phyloP scores from a whole-genome alignment of 768 basidiomycete genomes.

The Postia placenta region DNA sequence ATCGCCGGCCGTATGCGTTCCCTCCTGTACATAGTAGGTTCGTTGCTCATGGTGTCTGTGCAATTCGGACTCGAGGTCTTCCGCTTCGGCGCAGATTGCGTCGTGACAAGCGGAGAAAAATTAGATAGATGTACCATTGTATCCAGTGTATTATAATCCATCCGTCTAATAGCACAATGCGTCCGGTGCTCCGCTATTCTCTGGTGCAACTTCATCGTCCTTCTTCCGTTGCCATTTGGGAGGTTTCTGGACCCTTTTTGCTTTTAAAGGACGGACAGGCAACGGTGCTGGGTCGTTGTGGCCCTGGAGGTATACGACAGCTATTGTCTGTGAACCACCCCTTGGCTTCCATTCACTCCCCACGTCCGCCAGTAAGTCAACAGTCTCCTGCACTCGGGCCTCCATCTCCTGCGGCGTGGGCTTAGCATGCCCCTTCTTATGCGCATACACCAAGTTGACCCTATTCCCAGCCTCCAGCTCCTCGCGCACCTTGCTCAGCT shows the following conservation, averaged over 20 bases:
- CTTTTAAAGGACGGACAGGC: conserved; percentile 3
- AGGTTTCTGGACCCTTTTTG: neutral
- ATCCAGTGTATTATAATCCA: neutral
- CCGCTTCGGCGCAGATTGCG: neutral
- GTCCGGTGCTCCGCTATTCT: neutral
- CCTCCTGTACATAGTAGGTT: neutral
- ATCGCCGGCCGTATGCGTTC: conserved; percentile 9
- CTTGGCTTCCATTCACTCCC: conserved; percentile 48
- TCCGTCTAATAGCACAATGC: neutral
- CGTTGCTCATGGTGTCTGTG: neutral
- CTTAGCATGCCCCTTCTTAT: conserved; percentile 39
- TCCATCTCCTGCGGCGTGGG: conserved; percentile 35
- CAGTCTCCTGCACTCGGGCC: conserved; percentile 37
- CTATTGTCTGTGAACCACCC: conserved; percentile 32
- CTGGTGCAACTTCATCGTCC: neutral
- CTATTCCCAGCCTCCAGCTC: conserved; percentile 55
- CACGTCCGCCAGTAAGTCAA: conserved; percentile 39
- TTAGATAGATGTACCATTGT: neutral
- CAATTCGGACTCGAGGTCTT: conserved; percentile 4
- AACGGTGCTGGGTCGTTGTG: conserved; percentile 1
- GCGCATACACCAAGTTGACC: conserved; percentile 49
- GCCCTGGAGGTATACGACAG: conserved; percentile 40
- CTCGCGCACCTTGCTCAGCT: conserved; percentile 49
- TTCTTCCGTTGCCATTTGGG: neutral
- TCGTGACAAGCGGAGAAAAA: neutral